Conservation (phyloP, 2,329 filamentous ascomycete species). For the Talaromyces amestolkiae region DNA sequence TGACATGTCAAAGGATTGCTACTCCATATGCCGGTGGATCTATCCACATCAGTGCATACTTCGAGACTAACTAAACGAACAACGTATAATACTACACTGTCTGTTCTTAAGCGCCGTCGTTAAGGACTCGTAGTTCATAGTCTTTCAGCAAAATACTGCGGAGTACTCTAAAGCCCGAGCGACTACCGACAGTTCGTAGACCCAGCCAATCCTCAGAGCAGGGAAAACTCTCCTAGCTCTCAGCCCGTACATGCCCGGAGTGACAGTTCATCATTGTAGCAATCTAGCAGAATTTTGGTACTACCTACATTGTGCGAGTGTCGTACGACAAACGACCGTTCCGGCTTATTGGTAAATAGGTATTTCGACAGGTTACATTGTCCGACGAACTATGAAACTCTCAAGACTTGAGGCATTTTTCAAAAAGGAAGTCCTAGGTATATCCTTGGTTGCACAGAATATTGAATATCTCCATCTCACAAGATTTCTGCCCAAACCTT, state of each 20-base stretch:
- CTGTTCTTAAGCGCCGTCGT: neutral
- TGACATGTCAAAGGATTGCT: neutral
- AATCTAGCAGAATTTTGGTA: neutral
- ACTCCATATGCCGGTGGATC: neutral
- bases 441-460: constrained; percentile 1
- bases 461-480: neutral
- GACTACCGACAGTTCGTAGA: neutral
- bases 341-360: neutral
- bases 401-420: constrained; percentile 2
- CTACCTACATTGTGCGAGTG: neutral
- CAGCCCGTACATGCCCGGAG: neutral
- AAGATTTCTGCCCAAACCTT: constrained; percentile 2
- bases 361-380: neutral
- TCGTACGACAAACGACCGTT: neutral
- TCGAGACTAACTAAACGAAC: neutral
- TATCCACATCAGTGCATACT: neutral
- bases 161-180: neutral
- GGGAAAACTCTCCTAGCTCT: neutral
- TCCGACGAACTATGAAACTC: constrained; percentile 2
- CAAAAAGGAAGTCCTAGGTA: neutral
- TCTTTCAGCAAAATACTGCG: too few relatives aligned
- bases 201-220: neutral
- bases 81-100: neutral
- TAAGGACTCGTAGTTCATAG: neutral
- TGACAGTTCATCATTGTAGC: constrained; percentile 1